These are phyloP conservation scores for Aphanomyces invadans DNA, from an alignment of 352 stramenopile species.

Conservation along the genomic window DNA sequence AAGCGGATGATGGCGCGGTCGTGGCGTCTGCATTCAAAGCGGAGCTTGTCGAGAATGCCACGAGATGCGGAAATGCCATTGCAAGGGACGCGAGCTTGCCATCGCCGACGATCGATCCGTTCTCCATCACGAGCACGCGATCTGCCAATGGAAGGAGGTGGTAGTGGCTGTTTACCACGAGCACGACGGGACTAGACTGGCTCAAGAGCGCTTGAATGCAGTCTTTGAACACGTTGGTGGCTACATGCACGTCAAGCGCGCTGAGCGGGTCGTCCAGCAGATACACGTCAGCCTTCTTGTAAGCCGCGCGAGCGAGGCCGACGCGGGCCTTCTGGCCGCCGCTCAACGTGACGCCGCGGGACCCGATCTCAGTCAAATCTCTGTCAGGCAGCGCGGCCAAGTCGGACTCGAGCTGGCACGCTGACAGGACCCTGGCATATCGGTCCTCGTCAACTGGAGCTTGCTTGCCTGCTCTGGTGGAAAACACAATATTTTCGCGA, in stretches of 20 bases:
- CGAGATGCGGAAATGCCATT: background rate
- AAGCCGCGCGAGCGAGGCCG: slow-evolving; percentile 48
- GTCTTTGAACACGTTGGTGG: slow-evolving; percentile 34
- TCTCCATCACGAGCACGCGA: slow-evolving; percentile 32
- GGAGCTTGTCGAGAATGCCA: background rate
- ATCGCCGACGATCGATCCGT: slow-evolving; percentile 33
- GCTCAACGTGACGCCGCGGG: slow-evolving; percentile 76
- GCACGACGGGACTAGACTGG: slow-evolving; percentile 37
- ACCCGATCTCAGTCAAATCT: slow-evolving; percentile 61
- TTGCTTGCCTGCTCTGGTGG: background rate
- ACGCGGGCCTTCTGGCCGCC: slow-evolving; percentile 78
- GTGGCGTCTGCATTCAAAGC: too few relatives aligned
- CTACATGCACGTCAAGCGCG: slow-evolving; percentile 48
- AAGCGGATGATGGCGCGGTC: background rate
- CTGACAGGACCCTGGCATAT: slow-evolving; percentile 58
- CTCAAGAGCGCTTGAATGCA: slow-evolving; percentile 30
- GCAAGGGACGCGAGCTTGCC: slow-evolving; percentile 27
- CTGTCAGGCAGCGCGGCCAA: slow-evolving; percentile 82
- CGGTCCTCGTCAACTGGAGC: slow-evolving; percentile 32
- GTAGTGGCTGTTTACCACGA: slow-evolving; percentile 43
- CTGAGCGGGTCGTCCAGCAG: slow-evolving; percentile 62
- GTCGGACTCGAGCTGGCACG: slow-evolving; percentile 83
- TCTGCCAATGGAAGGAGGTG: slow-evolving; percentile 37
- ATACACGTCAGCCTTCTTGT: slow-evolving; percentile 44
- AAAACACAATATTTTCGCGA: slow-evolving; percentile 43